Conservation (phyloP, 78 protist species). For the Blattamonas nauphoetae region DNA sequence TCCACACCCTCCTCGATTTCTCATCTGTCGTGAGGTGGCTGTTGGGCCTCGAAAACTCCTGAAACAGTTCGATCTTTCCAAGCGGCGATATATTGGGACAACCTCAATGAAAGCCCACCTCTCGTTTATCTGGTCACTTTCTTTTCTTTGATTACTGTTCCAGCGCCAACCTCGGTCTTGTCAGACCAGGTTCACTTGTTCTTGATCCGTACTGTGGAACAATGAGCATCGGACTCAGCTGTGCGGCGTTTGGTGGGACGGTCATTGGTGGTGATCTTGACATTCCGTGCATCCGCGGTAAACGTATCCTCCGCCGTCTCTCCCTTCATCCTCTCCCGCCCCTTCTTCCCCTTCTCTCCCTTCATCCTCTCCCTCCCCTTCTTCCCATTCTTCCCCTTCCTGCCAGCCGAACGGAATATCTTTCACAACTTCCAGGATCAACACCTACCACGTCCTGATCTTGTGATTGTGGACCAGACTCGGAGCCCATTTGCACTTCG, state of each 20-base stretch:
- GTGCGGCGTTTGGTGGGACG: constrained; percentile 58
- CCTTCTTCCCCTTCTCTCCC: not conserved
- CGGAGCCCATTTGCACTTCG: constrained; percentile 33
- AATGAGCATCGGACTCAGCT: constrained; percentile 23
- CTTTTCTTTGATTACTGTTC: not conserved
- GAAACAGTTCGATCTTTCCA: constrained; percentile 26
- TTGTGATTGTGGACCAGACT: constrained; percentile 31
- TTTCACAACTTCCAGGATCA: constrained; percentile 43
- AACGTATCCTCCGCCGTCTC: no score
- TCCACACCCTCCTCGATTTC: not conserved
- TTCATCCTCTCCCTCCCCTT: not conserved
- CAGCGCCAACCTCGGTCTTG: constrained; percentile 50
- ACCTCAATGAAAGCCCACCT: constrained; percentile 65
- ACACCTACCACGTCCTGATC: not conserved
- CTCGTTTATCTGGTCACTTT: constrained; percentile 24
- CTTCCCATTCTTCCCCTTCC: not conserved
- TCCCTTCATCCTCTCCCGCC: not conserved
- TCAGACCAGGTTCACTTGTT: constrained; percentile 23
- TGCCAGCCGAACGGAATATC: constrained; percentile 33
- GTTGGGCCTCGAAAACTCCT: not conserved
- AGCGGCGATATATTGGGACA: constrained; percentile 52
- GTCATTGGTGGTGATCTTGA: constrained; percentile 63
- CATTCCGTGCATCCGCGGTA: constrained; percentile 46
- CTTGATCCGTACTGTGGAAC: constrained; percentile 66
- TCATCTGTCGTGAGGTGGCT: not conserved